Conservation (phyloP, 2,329 filamentous ascomycete genomes). For the Chaetoscypha palmicola region DNA sequence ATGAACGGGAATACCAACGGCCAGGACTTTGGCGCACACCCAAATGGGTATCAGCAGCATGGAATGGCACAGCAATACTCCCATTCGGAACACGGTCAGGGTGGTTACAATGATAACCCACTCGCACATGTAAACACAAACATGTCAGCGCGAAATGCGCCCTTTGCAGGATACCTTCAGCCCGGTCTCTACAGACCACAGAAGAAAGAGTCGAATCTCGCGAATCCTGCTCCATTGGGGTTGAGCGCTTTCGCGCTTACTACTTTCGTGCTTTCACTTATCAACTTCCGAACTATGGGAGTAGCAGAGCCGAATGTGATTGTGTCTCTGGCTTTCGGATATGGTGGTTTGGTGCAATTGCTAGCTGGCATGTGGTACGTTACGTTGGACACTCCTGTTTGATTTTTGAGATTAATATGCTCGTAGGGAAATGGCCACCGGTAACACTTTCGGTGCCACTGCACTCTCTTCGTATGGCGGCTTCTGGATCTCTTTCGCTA, state of each 20-base stretch:
- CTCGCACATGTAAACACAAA: constrained; percentile 41
- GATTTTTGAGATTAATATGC: not conserved
- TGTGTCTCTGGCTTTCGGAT: constrained; percentile 49
- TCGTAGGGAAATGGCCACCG: constrained; percentile 53
- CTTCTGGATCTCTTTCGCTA: constrained; percentile 54
- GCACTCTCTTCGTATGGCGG: constrained; percentile 56
- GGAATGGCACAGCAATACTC: not conserved
- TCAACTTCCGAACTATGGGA: constrained; percentile 47
- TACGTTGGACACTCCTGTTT: not conserved
- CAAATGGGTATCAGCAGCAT: not conserved
- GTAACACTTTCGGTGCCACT: constrained; percentile 58
- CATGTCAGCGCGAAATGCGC: constrained; percentile 38
- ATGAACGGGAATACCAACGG: not conserved
- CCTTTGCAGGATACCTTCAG: constrained; percentile 54
- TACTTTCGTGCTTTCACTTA: constrained; percentile 51
- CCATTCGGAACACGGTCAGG: not conserved
- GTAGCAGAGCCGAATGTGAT: constrained; percentile 46
- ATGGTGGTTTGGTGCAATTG: constrained; percentile 62
- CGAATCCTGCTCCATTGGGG: constrained; percentile 54
- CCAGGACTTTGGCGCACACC: not conserved
- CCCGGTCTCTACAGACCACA: constrained; percentile 50
- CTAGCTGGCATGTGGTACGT: constrained; percentile 60
- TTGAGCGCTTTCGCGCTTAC: constrained; percentile 55
- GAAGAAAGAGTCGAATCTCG: constrained; percentile 47
- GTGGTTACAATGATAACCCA: constrained; percentile 33